Evolutionary conservation across 1,284 basidiomycete genomes (phyloP).

Genomic region (Trametes polyzona): DNA sequence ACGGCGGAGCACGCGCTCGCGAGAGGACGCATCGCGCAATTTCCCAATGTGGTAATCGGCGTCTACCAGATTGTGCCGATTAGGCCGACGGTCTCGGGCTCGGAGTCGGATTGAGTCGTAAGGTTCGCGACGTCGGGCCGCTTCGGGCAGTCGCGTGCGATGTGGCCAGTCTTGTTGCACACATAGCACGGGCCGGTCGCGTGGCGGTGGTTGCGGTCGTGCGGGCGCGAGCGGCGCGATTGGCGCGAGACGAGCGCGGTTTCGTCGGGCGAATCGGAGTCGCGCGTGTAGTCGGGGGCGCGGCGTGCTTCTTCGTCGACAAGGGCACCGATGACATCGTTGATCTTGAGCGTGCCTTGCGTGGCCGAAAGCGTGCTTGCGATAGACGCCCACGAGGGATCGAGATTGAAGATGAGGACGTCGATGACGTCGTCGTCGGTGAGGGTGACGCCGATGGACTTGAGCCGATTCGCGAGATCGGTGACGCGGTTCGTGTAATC

Average conservation of each 20-base stretch:
- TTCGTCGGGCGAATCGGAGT: neutral
- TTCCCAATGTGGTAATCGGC: neutral
- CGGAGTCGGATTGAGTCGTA: neutral
- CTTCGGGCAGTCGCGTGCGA: neutral
- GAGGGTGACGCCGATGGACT: neutral
- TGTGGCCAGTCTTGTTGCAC: neutral
- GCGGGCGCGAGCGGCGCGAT: neutral
- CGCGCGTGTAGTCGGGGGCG: neutral
- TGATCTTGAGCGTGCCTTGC: neutral
- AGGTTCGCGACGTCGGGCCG: neutral
- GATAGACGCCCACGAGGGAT: neutral
- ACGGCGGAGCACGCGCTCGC: neutral
- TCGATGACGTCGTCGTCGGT: neutral
- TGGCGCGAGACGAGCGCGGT: neutral
- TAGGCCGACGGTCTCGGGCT: neutral
- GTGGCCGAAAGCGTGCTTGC: neutral
- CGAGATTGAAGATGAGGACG: neutral
- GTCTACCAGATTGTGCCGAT: neutral
- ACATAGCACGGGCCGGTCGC: neutral
- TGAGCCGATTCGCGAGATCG: neutral
- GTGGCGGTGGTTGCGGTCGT: neutral
- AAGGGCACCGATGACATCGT: neutral
- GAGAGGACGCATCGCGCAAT: neutral
- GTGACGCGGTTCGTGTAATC: neutral
- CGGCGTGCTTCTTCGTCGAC: neutral